Evolutionary conservation across 2,329 filamentous ascomycete genomes (phyloP).

Genomic region (Neopestalotiopsis sp.): DNA sequence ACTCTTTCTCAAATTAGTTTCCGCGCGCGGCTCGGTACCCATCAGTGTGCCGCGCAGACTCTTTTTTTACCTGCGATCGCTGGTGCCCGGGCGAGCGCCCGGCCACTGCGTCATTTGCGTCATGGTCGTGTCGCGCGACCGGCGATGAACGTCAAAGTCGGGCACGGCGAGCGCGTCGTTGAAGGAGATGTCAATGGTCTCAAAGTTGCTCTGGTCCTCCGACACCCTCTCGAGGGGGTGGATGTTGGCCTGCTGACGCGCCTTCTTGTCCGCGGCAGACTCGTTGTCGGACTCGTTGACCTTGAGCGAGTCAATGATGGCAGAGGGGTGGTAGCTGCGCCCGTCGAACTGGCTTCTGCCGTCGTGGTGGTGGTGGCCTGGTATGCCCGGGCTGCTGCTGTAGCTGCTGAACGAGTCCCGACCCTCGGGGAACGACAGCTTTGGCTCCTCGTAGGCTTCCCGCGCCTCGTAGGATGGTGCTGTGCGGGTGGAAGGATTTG

Average conservation of each 20-base stretch:
- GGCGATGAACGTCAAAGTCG: neutral
- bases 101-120: slow-evolving; percentile 10
- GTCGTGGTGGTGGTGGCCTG: neutral
- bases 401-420: neutral
- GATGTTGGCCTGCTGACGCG: neutral
- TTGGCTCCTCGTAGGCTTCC: neutral
- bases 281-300: neutral
- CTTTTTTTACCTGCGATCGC: neutral
- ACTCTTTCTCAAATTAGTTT: neutral
- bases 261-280: neutral
- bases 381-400: neutral
- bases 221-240: neutral
- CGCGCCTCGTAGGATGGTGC: neutral
- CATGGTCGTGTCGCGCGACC: neutral
- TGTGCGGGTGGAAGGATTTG: neutral
- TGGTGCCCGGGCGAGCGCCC: neutral
- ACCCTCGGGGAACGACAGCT: neutral
- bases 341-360: slow-evolving; percentile 21
- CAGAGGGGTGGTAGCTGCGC: slow-evolving; percentile 35
- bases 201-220: neutral
- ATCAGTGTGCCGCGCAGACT: neutral
- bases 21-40: neutral
- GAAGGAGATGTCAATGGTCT: slow-evolving; percentile 4
- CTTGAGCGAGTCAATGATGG: slow-evolving; percentile 30
- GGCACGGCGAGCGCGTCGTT: neutral